Base-by-base conservation (phyloP, 2,329 filamentous ascomycete species). In the Cordyceps javanica region DNA sequence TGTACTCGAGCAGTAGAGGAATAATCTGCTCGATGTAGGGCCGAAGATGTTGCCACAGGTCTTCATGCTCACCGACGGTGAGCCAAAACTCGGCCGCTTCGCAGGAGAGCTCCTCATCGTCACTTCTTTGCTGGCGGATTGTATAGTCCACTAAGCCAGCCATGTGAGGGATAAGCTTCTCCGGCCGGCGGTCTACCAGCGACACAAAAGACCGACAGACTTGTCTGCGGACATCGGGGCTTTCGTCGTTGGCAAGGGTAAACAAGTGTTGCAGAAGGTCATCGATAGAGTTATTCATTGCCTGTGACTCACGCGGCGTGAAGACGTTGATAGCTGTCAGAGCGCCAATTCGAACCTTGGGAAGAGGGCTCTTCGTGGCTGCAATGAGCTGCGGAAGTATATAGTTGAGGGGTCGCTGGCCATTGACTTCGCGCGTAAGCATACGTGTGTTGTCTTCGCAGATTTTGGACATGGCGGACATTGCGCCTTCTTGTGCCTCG, bases 31-130 rank as follows among this genome's bases (percentile, higher is more conserved):
- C 74, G 57, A 97, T 82, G 68, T 90, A 90, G 0, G 91, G 91
- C 9, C 82, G 85, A 46, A 99, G 77, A 0, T 85, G 82, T 63
- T 85, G 81, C 76, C 90, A 91, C 55, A 97, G 76, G 59, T 88
- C 83, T 42, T 89, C 83, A 68, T 96, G 90, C 70, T 97, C 94
- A 60, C 91, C 92, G 21, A 96, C 87, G 39, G 91, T 91, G 45
- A 99, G 83, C 91, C 95, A 99, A 69, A 99, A 99, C 71, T 99
- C 94, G 5, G 94, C 91, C 9, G 94, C 94, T 70, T 99, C 94
- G 63, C 95, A 86, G 38, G 93, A 91, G 59, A 99, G 79, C 42
- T 97, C 91, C 57, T 92, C 87, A 63, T 97, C 92, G 26, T 92
- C 86, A 62, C 87, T 88, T 70, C 88, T 85, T 71, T 99, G 94